Conservation (phyloP, 2,329 filamentous ascomycete genomes). For the Aspergillus sp. region DNA sequence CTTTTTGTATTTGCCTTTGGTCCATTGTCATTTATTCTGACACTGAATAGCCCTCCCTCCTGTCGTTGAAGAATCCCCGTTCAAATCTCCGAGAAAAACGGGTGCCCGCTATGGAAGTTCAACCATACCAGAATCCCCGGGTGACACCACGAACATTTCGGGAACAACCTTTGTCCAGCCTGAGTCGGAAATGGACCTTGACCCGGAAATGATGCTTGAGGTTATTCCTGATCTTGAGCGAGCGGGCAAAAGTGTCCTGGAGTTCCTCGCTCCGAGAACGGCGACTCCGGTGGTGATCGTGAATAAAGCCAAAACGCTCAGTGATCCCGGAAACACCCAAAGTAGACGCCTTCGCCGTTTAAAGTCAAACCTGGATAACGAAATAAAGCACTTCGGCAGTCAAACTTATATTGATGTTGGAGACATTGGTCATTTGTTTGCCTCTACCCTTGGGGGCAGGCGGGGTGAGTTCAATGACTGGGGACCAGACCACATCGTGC, state of each 20-base stretch:
- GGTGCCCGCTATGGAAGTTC: constrained; percentile 10
- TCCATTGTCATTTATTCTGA: neutral
- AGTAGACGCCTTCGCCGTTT: constrained; percentile 28
- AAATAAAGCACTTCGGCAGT: constrained; percentile 27
- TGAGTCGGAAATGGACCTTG: constrained; percentile 31
- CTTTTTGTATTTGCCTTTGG: neutral
- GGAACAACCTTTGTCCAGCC: constrained; percentile 33
- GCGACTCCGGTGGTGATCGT: constrained; percentile 27
- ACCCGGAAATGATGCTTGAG: constrained; percentile 39
- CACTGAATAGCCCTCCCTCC: constrained; percentile 14
- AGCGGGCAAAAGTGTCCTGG: constrained; percentile 34
- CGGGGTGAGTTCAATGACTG: constrained; percentile 23
- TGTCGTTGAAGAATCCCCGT: constrained; percentile 21
- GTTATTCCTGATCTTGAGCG: constrained; percentile 39
- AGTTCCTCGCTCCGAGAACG: constrained; percentile 34
- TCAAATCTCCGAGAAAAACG: constrained; percentile 10
- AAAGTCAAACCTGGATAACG: constrained; percentile 23
- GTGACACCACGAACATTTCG: constrained; percentile 33
- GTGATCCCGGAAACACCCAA: constrained; percentile 27
- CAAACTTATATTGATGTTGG: constrained; percentile 38
- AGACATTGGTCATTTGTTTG: constrained; percentile 31
- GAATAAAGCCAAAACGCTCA: constrained; percentile 30
- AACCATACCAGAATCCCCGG: constrained; percentile 25
- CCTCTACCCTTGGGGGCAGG: constrained; percentile 22
- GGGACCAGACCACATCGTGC: constrained; percentile 39